A percentile compares a stretch with the other conserved stretches of the same genome.
Evolutionary conservation across 192 early-diverging fungal genomes (phyloP).

Genomic region (Gaertneriomyces sp.): DNA sequence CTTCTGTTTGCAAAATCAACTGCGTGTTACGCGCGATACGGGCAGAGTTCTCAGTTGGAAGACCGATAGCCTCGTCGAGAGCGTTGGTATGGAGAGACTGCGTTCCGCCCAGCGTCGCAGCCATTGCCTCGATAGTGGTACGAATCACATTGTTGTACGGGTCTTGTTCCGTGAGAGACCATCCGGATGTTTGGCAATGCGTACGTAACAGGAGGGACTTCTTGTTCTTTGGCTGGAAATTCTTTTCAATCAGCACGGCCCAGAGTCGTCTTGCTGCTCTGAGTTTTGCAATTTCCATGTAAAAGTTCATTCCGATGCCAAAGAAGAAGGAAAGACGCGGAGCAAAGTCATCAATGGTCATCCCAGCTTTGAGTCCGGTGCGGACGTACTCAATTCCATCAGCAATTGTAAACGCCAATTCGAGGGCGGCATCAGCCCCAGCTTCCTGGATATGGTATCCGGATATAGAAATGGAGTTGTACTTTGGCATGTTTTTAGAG

Average conservation of each 20-base stretch:
- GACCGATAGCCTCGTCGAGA: conserved; percentile 83
- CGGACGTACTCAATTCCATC: conserved; percentile 78
- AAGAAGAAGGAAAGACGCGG: conserved; percentile 90
- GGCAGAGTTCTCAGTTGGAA: conserved; percentile 79
- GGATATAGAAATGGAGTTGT: conserved; percentile 94
- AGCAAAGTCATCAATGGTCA: conserved; percentile 85
- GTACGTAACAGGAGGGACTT: conserved; percentile 82
- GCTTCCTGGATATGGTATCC: conserved; percentile 94
- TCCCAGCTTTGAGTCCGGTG: conserved; percentile 63
- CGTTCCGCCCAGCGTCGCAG: conserved; percentile 85
- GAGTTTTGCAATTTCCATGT: conserved; percentile 93
- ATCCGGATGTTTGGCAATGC: conserved; percentile 88
- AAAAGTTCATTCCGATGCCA: conserved; percentile 90
- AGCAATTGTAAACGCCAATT: conserved; percentile 88
- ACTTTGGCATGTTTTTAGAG: conserved; percentile 85
- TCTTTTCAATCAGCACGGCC: conserved; percentile 75
- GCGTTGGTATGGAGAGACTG: conserved; percentile 93
- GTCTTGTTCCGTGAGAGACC: conserved; percentile 90
- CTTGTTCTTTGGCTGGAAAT: conserved; percentile 73
- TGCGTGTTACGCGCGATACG: conserved; percentile 90
- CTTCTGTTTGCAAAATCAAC: conserved; percentile 84
- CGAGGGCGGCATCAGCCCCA: conserved; percentile 82
- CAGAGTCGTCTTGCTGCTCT: conserved; percentile 83
- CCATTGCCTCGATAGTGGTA: conserved; percentile 87
- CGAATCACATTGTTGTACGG: conserved; percentile 89